These are phyloP conservation scores for Didymella lethalis DNA, from an alignment of 2,329 filamentous ascomycete genomes.

Conservation along the genomic window DNA sequence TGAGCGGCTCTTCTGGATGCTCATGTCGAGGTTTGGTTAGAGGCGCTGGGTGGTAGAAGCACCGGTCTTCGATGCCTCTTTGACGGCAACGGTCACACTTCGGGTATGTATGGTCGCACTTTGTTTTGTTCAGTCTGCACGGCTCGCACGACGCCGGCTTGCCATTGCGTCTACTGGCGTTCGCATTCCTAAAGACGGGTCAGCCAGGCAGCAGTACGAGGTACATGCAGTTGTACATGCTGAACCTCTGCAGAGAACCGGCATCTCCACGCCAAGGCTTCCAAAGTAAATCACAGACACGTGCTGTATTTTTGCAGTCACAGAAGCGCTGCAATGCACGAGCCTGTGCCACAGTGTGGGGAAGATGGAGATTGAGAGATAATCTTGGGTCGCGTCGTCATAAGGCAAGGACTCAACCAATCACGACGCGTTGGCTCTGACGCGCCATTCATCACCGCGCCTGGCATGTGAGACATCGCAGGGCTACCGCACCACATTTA, in stretches of 20 bases:
- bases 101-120: conserved; percentile 44
- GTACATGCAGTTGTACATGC: conserved; percentile 19
- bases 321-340: conserved; percentile 7
- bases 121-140: conserved; percentile 46
- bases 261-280: conserved; percentile 5
- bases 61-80: conserved; percentile 44
- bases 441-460: conserved; percentile 13
- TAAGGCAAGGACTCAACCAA: neutral
- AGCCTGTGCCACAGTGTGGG: conserved; percentile 13
- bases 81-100: conserved; percentile 46
- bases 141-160: conserved; percentile 47
- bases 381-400: conserved; percentile 3
- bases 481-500: neutral
- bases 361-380: neutral
- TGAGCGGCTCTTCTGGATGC: conserved; percentile 2
- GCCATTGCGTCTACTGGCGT: conserved; percentile 43
- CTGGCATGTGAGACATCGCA: neutral
- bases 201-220: conserved; percentile 11
- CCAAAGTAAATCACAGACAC: neutral
- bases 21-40: conserved; percentile 40
- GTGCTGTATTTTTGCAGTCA: neutral
- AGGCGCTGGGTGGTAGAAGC: conserved; percentile 49
- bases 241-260: neutral
- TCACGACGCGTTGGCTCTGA: conserved; percentile 10
- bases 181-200: conserved; percentile 31